Evolutionary conservation across 169 alveolate species (phyloP), one percentile per base, ranked within the genome.

Genomic region (Plasmodium coatneyi): DNA sequence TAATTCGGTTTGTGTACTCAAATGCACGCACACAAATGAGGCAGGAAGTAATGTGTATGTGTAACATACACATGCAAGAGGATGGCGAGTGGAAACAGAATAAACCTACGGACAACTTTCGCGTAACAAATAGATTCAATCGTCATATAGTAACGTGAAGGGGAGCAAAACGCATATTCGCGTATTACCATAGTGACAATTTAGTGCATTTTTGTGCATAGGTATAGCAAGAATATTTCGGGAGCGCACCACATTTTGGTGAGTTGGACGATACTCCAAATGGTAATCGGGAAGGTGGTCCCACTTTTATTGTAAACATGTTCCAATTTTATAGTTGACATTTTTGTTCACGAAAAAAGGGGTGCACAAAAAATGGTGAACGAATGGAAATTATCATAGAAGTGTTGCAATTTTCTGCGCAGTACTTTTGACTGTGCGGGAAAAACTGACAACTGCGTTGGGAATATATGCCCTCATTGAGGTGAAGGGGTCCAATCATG

Each of bases 141-240:
- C 46, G 19, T 72, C 81, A 28, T 76, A 66, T 66, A 3, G 0
- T 28, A 12, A 66, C 39, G 1, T 1, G 30, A 66, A 28, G n/a
- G n/a, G 41, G 41, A 6, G 30, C 22, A 66, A 28, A 22, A 19
- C 3, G 30, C n/a, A 66, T 19, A 66, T 66, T 25, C 36, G 76
- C 30, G 36, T 76, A 32, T 80, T 39, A 46, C 30, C 12, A 0
- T 14, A 54, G 28, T 30, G 34, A 10, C 70, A 81, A 25, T n/a
- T 71, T 83, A 83, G 92, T 83, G 92, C 92, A 83, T 83, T 1
- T 32, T 39, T 49, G 92, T 83, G 92, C 92, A 83, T 71, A 83
- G n/a, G n/a, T 32, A 83, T 39, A 22, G 6, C 10, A 70, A 79
- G 32, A 2, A 32, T 56, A 28, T 14, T 10, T 54, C 70, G 66